phyloP scores from a whole-genome alignment of 495 filamentous ascomycete species.

The Polyplosphaeria fusca region DNA sequence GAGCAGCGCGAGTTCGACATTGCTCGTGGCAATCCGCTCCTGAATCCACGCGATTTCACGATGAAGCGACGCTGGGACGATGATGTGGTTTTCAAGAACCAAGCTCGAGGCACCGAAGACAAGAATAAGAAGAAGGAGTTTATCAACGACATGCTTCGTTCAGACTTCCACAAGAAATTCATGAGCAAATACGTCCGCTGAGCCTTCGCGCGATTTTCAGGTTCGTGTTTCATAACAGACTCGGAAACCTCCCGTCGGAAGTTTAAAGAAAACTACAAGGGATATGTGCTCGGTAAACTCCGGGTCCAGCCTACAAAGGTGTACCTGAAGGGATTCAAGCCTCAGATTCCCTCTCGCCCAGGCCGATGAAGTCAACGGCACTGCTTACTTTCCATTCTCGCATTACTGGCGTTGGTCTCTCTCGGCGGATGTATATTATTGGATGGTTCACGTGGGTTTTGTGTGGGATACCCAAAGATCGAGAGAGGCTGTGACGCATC shows the following conservation, averaged over 20 bases:
- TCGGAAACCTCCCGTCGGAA: too few species aligned
- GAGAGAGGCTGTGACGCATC: neutral
- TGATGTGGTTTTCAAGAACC: conserved; percentile 99
- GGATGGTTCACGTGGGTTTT: neutral
- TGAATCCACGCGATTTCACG: conserved; percentile 74
- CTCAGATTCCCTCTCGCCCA: too few species aligned
- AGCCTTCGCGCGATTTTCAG: too few species aligned
- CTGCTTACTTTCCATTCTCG: too few species aligned
- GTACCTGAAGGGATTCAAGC: too few species aligned
- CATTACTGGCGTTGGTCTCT: too few species aligned
- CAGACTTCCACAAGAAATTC: conserved; percentile 96
- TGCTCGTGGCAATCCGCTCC: conserved; percentile 84
- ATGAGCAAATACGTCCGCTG: conserved; percentile 73
- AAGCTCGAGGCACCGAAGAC: conserved; percentile 90
- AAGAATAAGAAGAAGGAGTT: conserved; percentile 89
- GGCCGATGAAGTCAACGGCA: conserved; percentile 43
- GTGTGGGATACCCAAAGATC: conserved; percentile 22
- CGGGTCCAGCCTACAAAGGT: too few species aligned
- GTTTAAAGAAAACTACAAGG: too few species aligned
- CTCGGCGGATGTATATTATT: too few species aligned
- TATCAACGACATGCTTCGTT: conserved; percentile 92
- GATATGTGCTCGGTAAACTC: too few species aligned
- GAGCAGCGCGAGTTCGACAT: conserved; percentile 84
- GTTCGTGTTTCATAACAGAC: too few species aligned
- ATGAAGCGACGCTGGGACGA: conserved; percentile 86